phyloP scores from a whole-genome alignment of 2,329 filamentous ascomycete species.

The Phialemonium atrogriseum region DNA sequence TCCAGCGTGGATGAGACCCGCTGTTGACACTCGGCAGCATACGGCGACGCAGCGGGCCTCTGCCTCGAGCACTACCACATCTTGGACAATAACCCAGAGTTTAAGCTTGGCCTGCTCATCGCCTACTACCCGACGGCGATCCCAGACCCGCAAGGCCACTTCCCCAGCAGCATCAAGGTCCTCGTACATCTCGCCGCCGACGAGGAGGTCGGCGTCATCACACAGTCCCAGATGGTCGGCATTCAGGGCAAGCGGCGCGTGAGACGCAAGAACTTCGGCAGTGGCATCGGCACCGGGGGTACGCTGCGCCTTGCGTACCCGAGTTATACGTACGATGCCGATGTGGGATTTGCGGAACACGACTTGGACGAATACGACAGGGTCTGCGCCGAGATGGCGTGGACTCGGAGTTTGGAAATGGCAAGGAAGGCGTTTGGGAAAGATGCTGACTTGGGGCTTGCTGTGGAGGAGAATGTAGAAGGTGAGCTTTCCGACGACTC shows the following conservation, averaged over 20 bases:
- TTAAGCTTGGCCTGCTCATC: constrained; percentile 31
- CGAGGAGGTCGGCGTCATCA: constrained; percentile 31
- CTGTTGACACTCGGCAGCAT: constrained; percentile 17
- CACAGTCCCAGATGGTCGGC: constrained; percentile 33
- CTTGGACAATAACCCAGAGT: constrained; percentile 34
- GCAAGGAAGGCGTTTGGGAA: constrained; percentile 57
- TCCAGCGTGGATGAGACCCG: background rate
- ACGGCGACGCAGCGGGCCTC: constrained; percentile 31
- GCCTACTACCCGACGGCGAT: constrained; percentile 37
- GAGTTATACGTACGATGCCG: constrained; percentile 34
- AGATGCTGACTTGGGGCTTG: constrained; percentile 53
- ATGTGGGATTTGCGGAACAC: constrained; percentile 62
- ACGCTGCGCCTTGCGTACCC: constrained; percentile 26
- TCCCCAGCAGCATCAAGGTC: constrained; percentile 28
- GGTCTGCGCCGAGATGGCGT: constrained; percentile 57
- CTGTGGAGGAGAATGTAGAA: constrained; percentile 58
- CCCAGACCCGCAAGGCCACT: constrained; percentile 31
- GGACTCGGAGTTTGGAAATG: constrained; percentile 53
- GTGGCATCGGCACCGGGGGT: constrained; percentile 28
- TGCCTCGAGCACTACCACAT: constrained; percentile 37
- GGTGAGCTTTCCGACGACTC: constrained; percentile 22
- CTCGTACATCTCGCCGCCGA: constrained; percentile 32
- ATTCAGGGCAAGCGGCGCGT: constrained; percentile 34
- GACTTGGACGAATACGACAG: constrained; percentile 61
- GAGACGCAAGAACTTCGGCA: constrained; percentile 22